Percentiles rank a stretch among this genome's conserved stretches.
These are phyloP conservation scores for Phytophthora sp. DNA, from an alignment of 352 stramenopile species.

Conservation along the genomic window DNA sequence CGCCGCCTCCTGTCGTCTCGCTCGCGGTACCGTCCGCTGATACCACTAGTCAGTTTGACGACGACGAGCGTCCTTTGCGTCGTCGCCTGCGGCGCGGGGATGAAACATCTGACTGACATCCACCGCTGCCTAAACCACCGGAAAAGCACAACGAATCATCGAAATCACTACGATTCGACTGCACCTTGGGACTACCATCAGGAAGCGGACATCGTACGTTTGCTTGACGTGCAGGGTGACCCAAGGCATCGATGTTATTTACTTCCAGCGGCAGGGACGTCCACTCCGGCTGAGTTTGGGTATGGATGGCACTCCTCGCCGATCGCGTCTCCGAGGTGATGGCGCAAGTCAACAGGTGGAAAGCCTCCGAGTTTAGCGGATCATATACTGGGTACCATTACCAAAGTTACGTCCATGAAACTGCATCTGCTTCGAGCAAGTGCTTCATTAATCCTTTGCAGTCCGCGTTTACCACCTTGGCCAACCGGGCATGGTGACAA, in stretches of 20 bases:
- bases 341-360: not conserved
- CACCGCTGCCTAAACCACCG: not conserved
- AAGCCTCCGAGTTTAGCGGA: not conserved
- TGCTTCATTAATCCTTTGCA: slow-evolving; percentile 17
- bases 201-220: not conserved
- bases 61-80: not conserved
- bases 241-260: slow-evolving; percentile 6
- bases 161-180: slow-evolving; percentile 10
- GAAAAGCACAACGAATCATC: not conserved
- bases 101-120: not conserved
- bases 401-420: not conserved
- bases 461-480: not conserved
- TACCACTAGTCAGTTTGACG: not conserved
- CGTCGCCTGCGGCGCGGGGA: not conserved
- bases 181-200: slow-evolving; percentile 1
- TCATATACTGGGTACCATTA: not conserved
- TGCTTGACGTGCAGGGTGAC: slow-evolving; percentile 1
- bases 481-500: not conserved
- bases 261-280: not conserved
- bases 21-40: not conserved
- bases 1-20: not conserved
- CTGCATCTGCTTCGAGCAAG: not conserved
- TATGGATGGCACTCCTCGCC: slow-evolving; percentile 3
- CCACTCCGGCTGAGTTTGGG: slow-evolving; percentile 11
- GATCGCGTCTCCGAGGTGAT: not conserved